phyloP scores from a whole-genome alignment of 2,329 filamentous ascomycete species.

The Epichloe sibirici region DNA sequence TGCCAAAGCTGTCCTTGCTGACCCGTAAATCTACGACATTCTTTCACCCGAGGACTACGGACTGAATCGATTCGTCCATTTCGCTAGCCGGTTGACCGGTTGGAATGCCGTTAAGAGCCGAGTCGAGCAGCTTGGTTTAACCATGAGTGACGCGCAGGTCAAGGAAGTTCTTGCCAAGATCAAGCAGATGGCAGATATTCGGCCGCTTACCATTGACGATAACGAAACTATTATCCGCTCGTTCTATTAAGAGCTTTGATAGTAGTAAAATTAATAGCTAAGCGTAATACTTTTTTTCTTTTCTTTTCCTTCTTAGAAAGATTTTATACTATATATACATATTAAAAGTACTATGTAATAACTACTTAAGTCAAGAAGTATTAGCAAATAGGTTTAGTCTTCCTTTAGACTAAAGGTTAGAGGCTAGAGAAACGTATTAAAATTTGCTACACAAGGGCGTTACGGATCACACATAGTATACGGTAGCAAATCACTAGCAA shows the following conservation, averaged over 20 bases:
- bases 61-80: conserved; percentile 5
- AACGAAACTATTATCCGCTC: conserved; percentile 75
- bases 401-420: background rate
- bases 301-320: background rate
- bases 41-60: conserved; percentile 61
- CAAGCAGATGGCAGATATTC: conserved; percentile 78
- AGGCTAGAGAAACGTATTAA: too few species aligned
- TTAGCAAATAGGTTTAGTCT: too few species aligned
- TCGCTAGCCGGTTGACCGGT: conserved; percentile 47
- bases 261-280: background rate
- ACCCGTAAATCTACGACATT: conserved; percentile 53
- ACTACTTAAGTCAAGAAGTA: too few species aligned
- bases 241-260: conserved; percentile 45
- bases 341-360: background rate
- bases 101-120: conserved; percentile 95
- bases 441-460: too few species aligned
- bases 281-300: too few species aligned
- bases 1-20: conserved; percentile 15
- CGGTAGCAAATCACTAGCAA: too few species aligned
- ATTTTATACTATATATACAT: background rate
- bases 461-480: too few species aligned
- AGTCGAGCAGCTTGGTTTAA: conserved; percentile 69
- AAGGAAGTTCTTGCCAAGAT: conserved; percentile 50
- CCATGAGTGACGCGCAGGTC: conserved; percentile 22
- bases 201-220: conserved; percentile 79